Evolutionary conservation across 1,284 basidiomycete genomes (phyloP).

Genomic region (Puccinia novopanici): DNA sequence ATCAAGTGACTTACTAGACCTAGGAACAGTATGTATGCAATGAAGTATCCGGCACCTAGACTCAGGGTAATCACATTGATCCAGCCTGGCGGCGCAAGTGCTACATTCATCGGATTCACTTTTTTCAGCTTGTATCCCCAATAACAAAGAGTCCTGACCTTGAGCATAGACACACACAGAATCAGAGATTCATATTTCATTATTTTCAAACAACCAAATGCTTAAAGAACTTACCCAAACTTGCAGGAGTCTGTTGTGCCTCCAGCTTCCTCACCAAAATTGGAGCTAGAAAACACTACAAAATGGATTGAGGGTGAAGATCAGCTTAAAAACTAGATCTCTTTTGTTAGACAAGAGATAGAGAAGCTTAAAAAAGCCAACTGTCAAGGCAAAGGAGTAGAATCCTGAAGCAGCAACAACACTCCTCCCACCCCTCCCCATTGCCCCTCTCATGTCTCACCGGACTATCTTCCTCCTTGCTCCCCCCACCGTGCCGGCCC

Average conservation of each 20-base stretch:
- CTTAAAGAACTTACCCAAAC: slow-evolving; percentile 35
- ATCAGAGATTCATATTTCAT: not conserved
- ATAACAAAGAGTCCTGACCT: slow-evolving; percentile 90
- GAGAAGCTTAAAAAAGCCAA: slow-evolving; percentile 66
- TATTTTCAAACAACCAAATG: not conserved
- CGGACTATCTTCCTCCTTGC: too few relatives aligned
- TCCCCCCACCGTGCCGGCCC: too few relatives aligned
- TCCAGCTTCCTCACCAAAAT: slow-evolving; percentile 92
- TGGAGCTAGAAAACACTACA: slow-evolving; percentile 78
- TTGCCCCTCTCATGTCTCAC: too few relatives aligned
- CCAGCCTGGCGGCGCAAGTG: slow-evolving; percentile 63
- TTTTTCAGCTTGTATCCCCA: slow-evolving; percentile 80
- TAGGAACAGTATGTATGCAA: slow-evolving; percentile 77
- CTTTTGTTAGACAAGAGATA: not conserved
- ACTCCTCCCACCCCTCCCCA: too few relatives aligned
- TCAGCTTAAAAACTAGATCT: not conserved
- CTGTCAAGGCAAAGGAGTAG: slow-evolving; percentile 83
- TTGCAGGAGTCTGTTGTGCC: slow-evolving; percentile 76
- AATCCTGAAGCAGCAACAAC: slow-evolving; percentile 81
- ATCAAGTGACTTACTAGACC: slow-evolving; percentile 71
- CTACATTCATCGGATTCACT: slow-evolving; percentile 62
- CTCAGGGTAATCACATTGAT: slow-evolving; percentile 80
- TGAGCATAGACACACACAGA: not conserved
- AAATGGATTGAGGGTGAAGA: not conserved
- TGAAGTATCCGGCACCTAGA: slow-evolving; percentile 71